Base-by-base conservation (phyloP, 495 filamentous ascomycete species). In the Trichodelitschia bisporula region DNA sequence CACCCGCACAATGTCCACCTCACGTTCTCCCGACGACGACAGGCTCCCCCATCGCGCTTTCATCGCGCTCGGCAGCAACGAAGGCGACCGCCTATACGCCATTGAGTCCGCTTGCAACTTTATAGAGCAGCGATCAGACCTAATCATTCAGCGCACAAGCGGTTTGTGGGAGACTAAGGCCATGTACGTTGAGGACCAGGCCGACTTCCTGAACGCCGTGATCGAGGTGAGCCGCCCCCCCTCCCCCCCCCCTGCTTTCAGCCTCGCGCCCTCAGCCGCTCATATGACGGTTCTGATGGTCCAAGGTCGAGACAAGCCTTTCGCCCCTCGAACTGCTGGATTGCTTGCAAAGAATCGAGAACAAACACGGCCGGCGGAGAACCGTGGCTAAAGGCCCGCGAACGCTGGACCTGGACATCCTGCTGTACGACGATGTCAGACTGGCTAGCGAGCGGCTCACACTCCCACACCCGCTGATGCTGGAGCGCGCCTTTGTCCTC, bases 131-230 rank as follows among this genome's bases (percentile, higher is more conserved):
- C 55, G 31, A 18, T 34, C 64, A 19, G 66, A 61, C 29, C 77
- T 95, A 47, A 64, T 54, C 34, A 62, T 97, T 23, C 61, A 66
- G 32, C 55, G 71, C 40, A 92, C 84, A 0, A 93, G 86, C 45
- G 68, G 69, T 32, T 57, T 97, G 21, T 97, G 84, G 58, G 79
- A 95, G 54, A 97, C 84, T 4, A 67, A 77, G 36, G 77, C 86
- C 15, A 97, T 97, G 86, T 95, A 97, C 53, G 71, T 92, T 39
- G 52, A 73, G 38, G 72, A 91, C 42, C 86, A 97, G 46, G 66
- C 66, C 35, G 62, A 68, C 12, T 97, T 95, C 42, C 52, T 95
- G 24, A 97, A 97, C 46, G 86, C 82, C 19, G 82, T 71, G 32
- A 91, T 80, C 48, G 78, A 97, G 69, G 86, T 92, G 38, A 45